Evolutionary conservation across 148 eudicot genomes (phyloP).

Genomic region (Mesembryanthemum crystallinum): DNA sequence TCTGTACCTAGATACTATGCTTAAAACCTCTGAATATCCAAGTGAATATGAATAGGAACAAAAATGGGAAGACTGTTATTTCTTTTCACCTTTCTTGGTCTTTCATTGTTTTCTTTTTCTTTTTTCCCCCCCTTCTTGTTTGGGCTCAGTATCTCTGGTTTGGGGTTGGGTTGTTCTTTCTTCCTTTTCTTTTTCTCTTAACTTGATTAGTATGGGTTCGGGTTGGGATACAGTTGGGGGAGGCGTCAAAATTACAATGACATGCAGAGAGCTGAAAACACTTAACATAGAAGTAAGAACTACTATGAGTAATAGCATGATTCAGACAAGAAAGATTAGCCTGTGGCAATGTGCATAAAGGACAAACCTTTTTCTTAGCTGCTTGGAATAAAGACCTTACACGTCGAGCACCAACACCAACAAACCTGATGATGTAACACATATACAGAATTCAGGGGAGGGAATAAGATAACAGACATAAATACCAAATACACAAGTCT

Average conservation of each 20-base stretch:
- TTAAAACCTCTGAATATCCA: neutral
- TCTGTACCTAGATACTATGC: neutral
- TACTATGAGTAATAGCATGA: neutral
- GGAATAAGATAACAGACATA: neutral
- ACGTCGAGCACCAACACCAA: constrained; percentile 99
- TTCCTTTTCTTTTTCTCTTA: neutral
- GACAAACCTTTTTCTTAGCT: constrained; percentile 88
- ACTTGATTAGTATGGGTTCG: neutral
- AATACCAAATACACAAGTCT: neutral
- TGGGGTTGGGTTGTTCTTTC: too few relatives aligned
- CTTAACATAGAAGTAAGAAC: neutral
- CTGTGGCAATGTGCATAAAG: neutral
- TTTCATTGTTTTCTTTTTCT: too few relatives aligned
- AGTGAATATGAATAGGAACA: neutral
- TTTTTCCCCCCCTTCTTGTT: too few relatives aligned
- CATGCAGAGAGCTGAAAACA: neutral
- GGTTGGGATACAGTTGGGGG: neutral
- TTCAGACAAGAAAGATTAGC: neutral
- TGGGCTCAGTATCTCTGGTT: too few relatives aligned
- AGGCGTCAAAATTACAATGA: neutral
- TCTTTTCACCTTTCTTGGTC: too few relatives aligned
- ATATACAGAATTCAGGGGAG: neutral
- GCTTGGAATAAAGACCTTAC: constrained; percentile 97
- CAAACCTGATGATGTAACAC: constrained; percentile 61
- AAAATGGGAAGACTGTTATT: neutral